Evolutionary conservation across 2,329 filamentous ascomycete species (phyloP), one percentile per base, ranked within the genome.

Genomic region (Fusarium subtropicale): DNA sequence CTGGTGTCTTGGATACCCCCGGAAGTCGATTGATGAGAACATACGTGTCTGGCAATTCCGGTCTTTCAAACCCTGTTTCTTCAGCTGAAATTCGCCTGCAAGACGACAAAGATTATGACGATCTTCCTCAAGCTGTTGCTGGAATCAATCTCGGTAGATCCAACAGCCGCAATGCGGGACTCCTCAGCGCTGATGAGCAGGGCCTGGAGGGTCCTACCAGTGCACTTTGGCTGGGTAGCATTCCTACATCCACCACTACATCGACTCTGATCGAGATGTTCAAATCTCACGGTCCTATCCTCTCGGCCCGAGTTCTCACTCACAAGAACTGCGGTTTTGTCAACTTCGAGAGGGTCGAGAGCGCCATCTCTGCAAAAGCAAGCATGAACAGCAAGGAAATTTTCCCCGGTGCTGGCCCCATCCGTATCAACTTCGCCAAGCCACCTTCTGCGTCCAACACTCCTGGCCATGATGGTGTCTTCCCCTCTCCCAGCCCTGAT

Each of bases 271-370:
- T 93, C 60, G 94, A 97, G 70, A 97, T 98, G 82, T 99, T 99
- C 83, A 92, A 93, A 79, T 87, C 90, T n/a, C 97, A 96, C 72
- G 96, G 96, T 12, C 87, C 91, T 5, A 97, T 99, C 68, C 87
- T 96, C 71, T 97, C 95, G 5, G 95, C 93, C 30, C 88, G 96
- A 69, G 96, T 99, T 7, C 85, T 99, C 66, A 98, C 96, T 1
- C 94, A 99, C 84, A 99, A 99, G 86, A 98, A 97, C 81, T 99
- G 96, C 78, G 96, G 95, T 5, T 99, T 99, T 74, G 95, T 99
- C 77, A 99, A 99, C 80, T 99, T 97, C 76, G 94, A 98, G 80
- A 91, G 89, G 62, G 82, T 96, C 31, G 94, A 98, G 70, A 97
- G 93, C 77, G 96, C 96, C 58, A 90, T 97, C 39, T 90, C 93